Conservation (phyloP, 1,284 basidiomycete genomes). For the Erythrobasidium hasegawianum region DNA sequence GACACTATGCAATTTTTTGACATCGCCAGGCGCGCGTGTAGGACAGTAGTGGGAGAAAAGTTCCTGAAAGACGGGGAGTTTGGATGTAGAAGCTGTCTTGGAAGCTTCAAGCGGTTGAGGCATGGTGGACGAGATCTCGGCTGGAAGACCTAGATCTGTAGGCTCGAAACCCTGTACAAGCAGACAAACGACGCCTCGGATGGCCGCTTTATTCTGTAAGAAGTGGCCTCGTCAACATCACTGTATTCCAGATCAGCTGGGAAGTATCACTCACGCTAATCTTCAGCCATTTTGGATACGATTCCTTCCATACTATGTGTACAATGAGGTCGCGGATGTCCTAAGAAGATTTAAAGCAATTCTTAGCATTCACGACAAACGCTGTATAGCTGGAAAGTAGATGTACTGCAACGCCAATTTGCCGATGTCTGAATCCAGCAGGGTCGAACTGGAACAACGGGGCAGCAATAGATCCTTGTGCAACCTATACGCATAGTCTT, state of each 20-base stretch:
- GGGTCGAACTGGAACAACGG: conserved; percentile 46
- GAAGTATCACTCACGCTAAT: conserved; percentile 26
- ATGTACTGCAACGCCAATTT: conserved; percentile 42
- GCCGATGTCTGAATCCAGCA: conserved; percentile 43
- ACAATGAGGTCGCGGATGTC: conserved; percentile 39
- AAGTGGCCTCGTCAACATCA: too few species aligned
- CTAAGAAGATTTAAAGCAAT: conserved; percentile 27
- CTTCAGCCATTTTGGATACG: conserved; percentile 33
- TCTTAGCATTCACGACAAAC: too few species aligned
- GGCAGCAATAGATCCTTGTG: conserved; percentile 19
- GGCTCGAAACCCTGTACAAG: conserved; percentile 34
- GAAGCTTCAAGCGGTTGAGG: conserved; percentile 18
- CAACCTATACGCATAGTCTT: neutral
- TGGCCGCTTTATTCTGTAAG: conserved; percentile 31
- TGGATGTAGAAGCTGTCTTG: conserved; percentile 43
- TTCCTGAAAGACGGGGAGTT: conserved; percentile 68
- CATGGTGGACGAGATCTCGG: conserved; percentile 6
- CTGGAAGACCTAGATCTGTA: conserved; percentile 15
- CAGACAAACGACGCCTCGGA: conserved; percentile 16
- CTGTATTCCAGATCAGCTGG: too few species aligned
- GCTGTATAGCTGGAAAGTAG: neutral
- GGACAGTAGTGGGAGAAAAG: conserved; percentile 88
- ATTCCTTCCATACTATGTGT: conserved; percentile 20
- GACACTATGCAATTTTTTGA: conserved; percentile 75
- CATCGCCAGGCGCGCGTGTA: conserved; percentile 81